Base-by-base conservation (phyloP, 2,329 filamentous ascomycete genomes). In the Nothophoma quercina region DNA sequence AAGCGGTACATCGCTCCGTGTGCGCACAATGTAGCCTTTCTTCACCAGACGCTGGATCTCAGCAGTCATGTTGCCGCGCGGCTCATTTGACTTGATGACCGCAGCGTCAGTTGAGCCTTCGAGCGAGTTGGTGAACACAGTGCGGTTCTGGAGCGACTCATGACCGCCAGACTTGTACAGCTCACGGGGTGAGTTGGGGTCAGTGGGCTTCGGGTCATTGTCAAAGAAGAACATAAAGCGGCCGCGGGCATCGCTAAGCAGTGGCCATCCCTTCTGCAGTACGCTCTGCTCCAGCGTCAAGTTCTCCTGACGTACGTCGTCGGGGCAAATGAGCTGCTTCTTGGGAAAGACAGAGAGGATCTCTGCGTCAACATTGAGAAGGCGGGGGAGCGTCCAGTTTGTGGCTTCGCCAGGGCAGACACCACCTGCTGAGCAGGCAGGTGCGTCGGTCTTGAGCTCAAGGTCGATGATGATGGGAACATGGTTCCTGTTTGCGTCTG, bases 161-260 rank as follows among this genome's bases (percentile, higher is more conserved):
- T 74, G 67, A 7, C 69, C 65, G 8, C 60, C 28, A 21, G 65
- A 60, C 12, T 63, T 70, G 62, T 81, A 82, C n/a, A 74, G 59
- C 21, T 72, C 64, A 29, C 77, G 74, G 8, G 65, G 61, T 13
- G 63, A 64, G 26, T 58, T 67, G 15, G 72, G 64, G 13, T 60
- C 58, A 15, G 40, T 52, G 2, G 61, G 58, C 26, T 74, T 73
- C 0, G 77, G 76, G 22, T 77, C 76, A 59, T 82, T 81, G 63
- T 82, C 80, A 69, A 82, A 81, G 57, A 77, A 75, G 70, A 82
- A 82, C 53, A 81, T 71, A 60, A 82, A 74, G 23, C 76, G 73
- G 4, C 79, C 79, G 9, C 78, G 67, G 0, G 76, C 74, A 2
- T 73, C 71, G 2, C 77, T 71, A 2, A 83, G 69, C 10, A 74